A percentile compares a stretch with the other conserved stretches of the same genome.
phyloP scores from a whole-genome alignment of 2,329 filamentous ascomycete genomes.

The Mycocentrospora acerina region DNA sequence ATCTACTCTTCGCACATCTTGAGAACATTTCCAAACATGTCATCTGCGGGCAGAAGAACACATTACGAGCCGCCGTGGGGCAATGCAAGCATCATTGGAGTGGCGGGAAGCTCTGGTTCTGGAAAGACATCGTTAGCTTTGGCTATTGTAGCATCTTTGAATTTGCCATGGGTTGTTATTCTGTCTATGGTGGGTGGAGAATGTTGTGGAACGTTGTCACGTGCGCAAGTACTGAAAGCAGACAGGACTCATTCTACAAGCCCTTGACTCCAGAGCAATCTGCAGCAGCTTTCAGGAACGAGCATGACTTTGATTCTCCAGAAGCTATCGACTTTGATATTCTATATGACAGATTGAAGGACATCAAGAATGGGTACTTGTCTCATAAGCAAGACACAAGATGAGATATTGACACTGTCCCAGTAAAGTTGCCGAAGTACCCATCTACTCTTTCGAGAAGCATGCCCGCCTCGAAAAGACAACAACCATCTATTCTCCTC shows the following conservation, averaged over 20 bases:
- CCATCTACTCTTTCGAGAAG: constrained; percentile 91
- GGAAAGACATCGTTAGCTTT: constrained; percentile 92
- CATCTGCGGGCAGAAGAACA: constrained; percentile 44
- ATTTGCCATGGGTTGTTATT: constrained; percentile 97
- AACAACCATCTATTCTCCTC: constrained; percentile 90
- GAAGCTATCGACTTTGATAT: constrained; percentile 93
- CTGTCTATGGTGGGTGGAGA: constrained; percentile 77
- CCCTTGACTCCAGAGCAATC: constrained; percentile 78
- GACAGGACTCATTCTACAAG: constrained; percentile 96
- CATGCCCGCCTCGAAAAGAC: constrained; percentile 79
- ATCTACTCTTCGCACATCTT: neutral
- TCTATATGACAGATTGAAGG: constrained; percentile 73
- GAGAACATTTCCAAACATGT: constrained; percentile 16
- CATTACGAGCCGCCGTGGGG: constrained; percentile 96
- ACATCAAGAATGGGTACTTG: constrained; percentile 86
- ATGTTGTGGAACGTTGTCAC: constrained; percentile 17
- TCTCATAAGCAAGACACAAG: neutral
- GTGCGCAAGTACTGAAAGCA: constrained; percentile 20
- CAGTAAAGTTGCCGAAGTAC: constrained; percentile 86
- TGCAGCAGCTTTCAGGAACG: constrained; percentile 78
- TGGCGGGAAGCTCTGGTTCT: constrained; percentile 93
- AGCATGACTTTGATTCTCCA: constrained; percentile 95
- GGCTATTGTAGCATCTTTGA: constrained; percentile 85
- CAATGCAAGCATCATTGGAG: constrained; percentile 92
- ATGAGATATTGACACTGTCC: constrained; percentile 14